phyloP scores from a whole-genome alignment of 768 basidiomycete species.

The Tricholoma matsutake region DNA sequence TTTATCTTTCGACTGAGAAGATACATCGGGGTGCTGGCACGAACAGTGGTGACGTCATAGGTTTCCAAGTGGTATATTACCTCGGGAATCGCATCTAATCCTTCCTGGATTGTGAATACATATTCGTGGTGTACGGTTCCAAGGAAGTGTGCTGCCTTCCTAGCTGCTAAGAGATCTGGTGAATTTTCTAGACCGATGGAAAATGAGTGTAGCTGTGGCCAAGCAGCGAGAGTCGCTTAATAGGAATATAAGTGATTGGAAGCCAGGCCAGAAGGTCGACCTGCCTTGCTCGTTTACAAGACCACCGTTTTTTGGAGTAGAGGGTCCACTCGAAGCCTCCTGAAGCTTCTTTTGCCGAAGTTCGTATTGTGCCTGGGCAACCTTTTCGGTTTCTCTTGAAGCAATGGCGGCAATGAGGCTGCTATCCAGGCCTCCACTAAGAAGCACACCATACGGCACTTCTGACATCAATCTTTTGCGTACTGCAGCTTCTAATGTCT shows the following conservation, averaged over 20 bases:
- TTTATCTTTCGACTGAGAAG: conserved; percentile 97
- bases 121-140: conserved; percentile 98
- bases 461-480: conserved; percentile 96
- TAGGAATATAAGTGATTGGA: conserved; percentile 9
- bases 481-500: conserved; percentile 87
- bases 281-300: conserved; percentile 55
- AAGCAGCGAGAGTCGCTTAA: conserved; percentile 71
- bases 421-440: conserved; percentile 94
- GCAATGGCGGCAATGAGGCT: conserved; percentile 96
- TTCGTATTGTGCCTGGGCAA: conserved; percentile 76
- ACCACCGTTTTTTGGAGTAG: conserved; percentile 43
- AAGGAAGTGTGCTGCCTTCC: conserved; percentile 88
- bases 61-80: conserved; percentile 99
- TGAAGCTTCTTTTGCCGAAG: conserved; percentile 58
- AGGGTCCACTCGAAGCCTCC: conserved; percentile 51
- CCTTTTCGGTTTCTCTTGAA: conserved; percentile 90
- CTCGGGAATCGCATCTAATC: conserved; percentile 93
- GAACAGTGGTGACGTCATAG: conserved; percentile 97
- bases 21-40: conserved; percentile 99
- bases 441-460: conserved; percentile 95
- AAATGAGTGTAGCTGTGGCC: conserved; percentile 98
- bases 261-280: conserved; percentile 7
- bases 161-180: conserved; percentile 91
- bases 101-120: conserved; percentile 97
- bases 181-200: conserved; percentile 94